Base-by-base conservation (phyloP, 495 filamentous ascomycete species). In the Neurospora terricola region DNA sequence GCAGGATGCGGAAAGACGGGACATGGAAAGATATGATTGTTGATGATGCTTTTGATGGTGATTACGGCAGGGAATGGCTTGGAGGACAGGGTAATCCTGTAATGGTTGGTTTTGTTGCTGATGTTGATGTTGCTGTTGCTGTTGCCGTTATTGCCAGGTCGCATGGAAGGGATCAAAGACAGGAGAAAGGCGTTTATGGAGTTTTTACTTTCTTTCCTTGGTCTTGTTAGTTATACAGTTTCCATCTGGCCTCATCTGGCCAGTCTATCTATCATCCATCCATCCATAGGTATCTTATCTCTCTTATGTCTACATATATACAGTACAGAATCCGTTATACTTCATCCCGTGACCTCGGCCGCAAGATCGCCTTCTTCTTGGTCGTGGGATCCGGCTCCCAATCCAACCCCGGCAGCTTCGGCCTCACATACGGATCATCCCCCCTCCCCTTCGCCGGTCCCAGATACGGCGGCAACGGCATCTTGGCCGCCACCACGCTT, bases 121-220 rank as follows among this genome's bases (percentile, higher is more conserved):
- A 1, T 62, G 36, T 62, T 34, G 39, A n/a, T 30, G 23, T 62
- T 71, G 70, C 21, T 72, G 37, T 36, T 72, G 11, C 2, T 59
- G 21, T 12, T 27, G 40, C 16, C 7, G 48, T 27, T 6, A 27
- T 27, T 30, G 48, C 21, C 11, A 59, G 14, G 48, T 36, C 71
- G 73, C 72, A 72, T 40, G 70, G 68, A 18, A 34, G 54, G 27
- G 27, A 30, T 66, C 54, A 66, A 66, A 66, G 54, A 66, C 23
- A 30, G 54, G 54, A 34, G 54, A 66, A 66, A 62, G 76, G 76
- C 70, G 76, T 72, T 74, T 59, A 34, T 5, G 76, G 73, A 74
- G 71, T 73, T 70, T 69, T 43, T 38, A 69, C 69, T 59, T 45
- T 72, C 66, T 75, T 27, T 38, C 9, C 4, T 68, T 72, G 12